Evolutionary conservation across 768 basidiomycete genomes (phyloP), one percentile per base, ranked within the genome.

Genomic region (Leccinum longicurvipes): DNA sequence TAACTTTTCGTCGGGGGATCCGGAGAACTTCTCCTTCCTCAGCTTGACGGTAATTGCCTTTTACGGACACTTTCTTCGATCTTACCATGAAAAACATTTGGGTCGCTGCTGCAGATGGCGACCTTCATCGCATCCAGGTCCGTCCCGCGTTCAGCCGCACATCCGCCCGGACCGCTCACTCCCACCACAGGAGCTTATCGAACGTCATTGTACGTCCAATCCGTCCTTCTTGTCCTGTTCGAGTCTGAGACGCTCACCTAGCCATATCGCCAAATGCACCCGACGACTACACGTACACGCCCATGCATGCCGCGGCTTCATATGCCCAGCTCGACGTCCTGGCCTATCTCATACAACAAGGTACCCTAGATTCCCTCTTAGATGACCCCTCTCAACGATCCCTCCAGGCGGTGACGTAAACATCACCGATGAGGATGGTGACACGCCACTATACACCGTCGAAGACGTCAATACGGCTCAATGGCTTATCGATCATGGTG

Each of bases 241-340:
- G 66, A 68, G 67, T 68, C 65, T 63, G 65, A 51, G 65, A 63
- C 60, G 2, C n/a, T 19, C 3, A 11, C 10, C 11, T 70, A 83
- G 83, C 78, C 39, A 64, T 84, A 41, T 86, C 86, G 39, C 86
- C 91, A 31, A 92, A 93, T 63, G 74, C 71, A 15, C 84, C 86
- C 6, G 91, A 93, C 65, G 65, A 69, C 7, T 78, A 80, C 74
- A 88, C 89, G 29, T 93, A 93, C 71, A 93, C 91, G 0, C 89
- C 91, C 32, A 91, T 93, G 89, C 93, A 97, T 72, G 94, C 94
- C 17, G 93, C 94, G 14, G 93, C 94, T 1, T 96, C 93, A 1
- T 97, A 96, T 65, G 91, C 85, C 17, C 93, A 93, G 28, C 68
- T 89, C 9, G 73, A 86, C 47, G 70, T 94, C 41, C 75, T 97